Conservation (phyloP, 2,329 filamentous ascomycete genomes). For the Mycogone perniciosa region DNA sequence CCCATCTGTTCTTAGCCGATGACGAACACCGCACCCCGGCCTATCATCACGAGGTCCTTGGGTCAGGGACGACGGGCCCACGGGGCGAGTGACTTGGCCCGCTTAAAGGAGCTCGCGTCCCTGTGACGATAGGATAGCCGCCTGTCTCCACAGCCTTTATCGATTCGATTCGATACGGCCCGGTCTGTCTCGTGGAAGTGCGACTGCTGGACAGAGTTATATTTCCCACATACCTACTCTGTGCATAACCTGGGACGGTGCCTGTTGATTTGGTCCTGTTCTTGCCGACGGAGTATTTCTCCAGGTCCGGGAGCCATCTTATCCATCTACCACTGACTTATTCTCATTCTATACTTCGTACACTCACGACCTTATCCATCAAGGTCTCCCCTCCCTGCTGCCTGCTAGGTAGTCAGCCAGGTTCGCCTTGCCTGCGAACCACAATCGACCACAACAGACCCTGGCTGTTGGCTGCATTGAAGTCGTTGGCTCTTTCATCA, state of each 20-base stretch:
- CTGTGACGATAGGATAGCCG: conserved; percentile 14
- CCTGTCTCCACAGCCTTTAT: conserved; percentile 12
- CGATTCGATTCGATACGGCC: conserved; percentile 1
- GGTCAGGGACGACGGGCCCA: conserved; percentile 10
- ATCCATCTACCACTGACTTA: background rate
- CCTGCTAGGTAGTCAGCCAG: background rate
- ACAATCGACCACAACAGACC: background rate
- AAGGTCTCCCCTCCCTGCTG: background rate
- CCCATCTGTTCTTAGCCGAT: conserved; percentile 7
- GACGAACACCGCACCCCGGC: conserved; percentile 11
- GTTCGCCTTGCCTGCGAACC: conserved; percentile 1
- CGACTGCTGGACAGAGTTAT: background rate
- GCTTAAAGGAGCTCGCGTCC: conserved; percentile 14
- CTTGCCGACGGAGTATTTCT: no score
- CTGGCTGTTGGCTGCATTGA: background rate
- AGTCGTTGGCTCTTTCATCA: background rate
- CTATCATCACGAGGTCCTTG: conserved; percentile 12
- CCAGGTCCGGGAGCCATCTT: background rate
- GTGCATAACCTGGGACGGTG: no score
- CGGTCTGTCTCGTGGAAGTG: background rate
- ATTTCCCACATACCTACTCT: background rate
- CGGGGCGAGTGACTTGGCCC: conserved; percentile 14
- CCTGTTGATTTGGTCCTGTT: no score
- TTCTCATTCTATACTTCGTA: background rate
- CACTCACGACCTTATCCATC: background rate